phyloP scores from a whole-genome alignment of 257 asterid species.

The Ophiorrhiza pumila region DNA sequence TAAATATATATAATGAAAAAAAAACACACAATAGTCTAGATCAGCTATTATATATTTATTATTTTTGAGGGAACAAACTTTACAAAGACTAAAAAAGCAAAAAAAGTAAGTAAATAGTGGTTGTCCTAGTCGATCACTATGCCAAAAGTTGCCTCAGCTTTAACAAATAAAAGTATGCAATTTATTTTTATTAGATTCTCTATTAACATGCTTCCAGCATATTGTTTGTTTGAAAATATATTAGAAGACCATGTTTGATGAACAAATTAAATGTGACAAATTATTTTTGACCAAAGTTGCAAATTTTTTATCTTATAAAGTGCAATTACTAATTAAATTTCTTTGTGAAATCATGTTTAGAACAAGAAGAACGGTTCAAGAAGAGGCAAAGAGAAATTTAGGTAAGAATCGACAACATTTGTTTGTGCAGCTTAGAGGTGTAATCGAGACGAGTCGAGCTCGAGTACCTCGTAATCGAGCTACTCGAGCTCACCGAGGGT shows the following conservation, averaged over 20 bases:
- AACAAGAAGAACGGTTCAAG: no score
- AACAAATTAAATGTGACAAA: background rate
- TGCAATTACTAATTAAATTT: no score
- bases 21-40: background rate
- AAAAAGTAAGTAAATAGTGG: background rate
- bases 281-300: background rate
- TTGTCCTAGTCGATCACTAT: background rate
- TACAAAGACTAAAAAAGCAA: background rate
- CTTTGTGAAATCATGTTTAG: no score
- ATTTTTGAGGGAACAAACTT: background rate
- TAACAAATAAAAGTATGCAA: background rate
- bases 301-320: background rate
- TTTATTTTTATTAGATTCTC: no score
- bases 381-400: no score
- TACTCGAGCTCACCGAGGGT: no score
- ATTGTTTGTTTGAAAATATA: background rate
- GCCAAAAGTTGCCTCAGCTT: no score
- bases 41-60: background rate
- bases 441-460: no score
- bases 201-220: no score
- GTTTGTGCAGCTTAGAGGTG: no score
- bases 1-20: background rate
- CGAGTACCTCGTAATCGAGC: no score
- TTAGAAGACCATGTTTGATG: background rate
- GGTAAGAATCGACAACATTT: no score